Evolutionary conservation across 768 basidiomycete species (phyloP).

Genomic region (Podaxis carcinomalis): DNA sequence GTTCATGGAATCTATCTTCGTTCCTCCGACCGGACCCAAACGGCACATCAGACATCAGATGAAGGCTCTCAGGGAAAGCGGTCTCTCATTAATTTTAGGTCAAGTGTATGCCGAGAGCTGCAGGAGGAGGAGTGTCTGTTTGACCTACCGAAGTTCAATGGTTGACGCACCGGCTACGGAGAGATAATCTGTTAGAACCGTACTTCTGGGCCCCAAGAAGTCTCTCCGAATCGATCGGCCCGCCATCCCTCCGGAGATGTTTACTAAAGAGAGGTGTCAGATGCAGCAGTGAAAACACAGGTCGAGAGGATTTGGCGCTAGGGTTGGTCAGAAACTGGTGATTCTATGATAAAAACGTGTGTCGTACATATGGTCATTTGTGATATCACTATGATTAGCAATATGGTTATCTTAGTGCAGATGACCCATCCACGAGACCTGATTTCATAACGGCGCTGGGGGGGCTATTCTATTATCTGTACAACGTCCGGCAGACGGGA

Average conservation of each 20-base stretch:
- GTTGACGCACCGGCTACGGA: no score
- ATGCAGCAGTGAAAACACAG: not conserved
- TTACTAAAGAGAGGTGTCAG: no score
- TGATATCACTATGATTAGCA: not conserved
- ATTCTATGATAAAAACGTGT: not conserved
- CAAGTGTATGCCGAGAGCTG: not conserved
- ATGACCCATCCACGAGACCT: not conserved
- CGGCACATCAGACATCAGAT: not conserved
- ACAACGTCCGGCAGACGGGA: not conserved
- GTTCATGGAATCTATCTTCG: not conserved
- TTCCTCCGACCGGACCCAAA: not conserved
- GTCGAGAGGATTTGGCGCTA: no score
- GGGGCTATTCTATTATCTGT: not conserved
- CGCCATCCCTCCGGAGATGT: no score
- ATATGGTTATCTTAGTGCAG: not conserved
- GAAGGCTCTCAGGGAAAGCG: not conserved
- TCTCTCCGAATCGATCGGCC: no score
- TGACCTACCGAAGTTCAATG: no score
- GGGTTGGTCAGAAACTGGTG: not conserved
- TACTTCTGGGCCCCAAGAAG: no score
- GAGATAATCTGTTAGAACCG: no score
- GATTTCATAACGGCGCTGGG: not conserved
- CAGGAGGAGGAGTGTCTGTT: not conserved
- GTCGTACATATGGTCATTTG: not conserved
- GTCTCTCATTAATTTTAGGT: not conserved